Evolutionary conservation across 2,329 filamentous ascomycete genomes (phyloP).

Genomic region (Exophiala sp.): DNA sequence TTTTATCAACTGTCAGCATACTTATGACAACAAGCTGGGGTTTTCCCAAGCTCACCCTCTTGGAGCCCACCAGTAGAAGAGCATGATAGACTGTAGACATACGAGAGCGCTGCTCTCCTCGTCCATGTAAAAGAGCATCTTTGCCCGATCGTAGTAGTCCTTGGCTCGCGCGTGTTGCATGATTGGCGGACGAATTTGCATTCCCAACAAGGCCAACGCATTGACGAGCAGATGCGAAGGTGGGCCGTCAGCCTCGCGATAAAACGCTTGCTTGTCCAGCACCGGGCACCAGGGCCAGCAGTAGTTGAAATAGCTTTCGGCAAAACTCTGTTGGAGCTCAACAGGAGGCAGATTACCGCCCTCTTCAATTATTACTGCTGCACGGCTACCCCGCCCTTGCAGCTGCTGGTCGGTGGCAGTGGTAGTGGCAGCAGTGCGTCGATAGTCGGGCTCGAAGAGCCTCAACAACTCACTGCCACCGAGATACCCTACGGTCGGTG

Average conservation of each 20-base stretch:
- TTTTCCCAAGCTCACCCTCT: slow-evolving; percentile 13
- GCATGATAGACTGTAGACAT: slow-evolving; percentile 36
- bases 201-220: slow-evolving; percentile 40
- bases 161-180: slow-evolving; percentile 39
- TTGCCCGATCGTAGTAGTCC: slow-evolving; percentile 41
- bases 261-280: slow-evolving; percentile 4
- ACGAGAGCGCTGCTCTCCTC: slow-evolving; percentile 39
- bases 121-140: slow-evolving; percentile 41
- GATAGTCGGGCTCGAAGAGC: slow-evolving; percentile 8
- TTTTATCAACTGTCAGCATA: neutral
- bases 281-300: slow-evolving; percentile 20
- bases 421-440: slow-evolving; percentile 1
- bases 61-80: slow-evolving; percentile 49
- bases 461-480: slow-evolving; percentile 1
- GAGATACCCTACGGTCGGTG: slow-evolving; percentile 1
- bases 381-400: neutral
- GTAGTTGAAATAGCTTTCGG: slow-evolving; percentile 11
- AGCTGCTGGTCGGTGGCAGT: neutral
- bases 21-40: neutral
- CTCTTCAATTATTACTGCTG: slow-evolving; percentile 31
- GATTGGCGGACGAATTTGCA: slow-evolving; percentile 42
- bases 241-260: slow-evolving; percentile 40
- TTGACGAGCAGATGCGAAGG: slow-evolving; percentile 42
- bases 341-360: slow-evolving; percentile 34
- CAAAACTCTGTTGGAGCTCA: slow-evolving; percentile 10